Conservation (phyloP, 2,329 filamentous ascomycete genomes). For the Fusarium palustre region DNA sequence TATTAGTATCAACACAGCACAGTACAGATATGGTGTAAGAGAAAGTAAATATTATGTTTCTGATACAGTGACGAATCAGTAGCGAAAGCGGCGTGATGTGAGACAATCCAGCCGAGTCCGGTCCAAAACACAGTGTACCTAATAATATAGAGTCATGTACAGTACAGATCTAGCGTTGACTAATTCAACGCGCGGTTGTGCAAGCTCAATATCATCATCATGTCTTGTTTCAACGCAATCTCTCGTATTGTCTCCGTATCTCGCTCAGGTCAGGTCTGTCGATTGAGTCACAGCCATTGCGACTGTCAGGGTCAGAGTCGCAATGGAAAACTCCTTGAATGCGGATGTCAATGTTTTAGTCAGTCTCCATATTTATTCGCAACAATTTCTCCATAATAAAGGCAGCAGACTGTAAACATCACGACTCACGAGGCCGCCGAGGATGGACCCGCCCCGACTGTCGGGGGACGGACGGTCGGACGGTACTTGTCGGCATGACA, state of each 20-base stretch:
- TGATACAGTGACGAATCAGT: conserved; percentile 18
- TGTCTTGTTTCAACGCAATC: not conserved
- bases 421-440: conserved; percentile 14
- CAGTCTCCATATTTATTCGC: conserved; percentile 20
- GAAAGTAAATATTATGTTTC: conserved; percentile 36
- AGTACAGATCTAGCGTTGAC: not conserved
- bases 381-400: conserved; percentile 16
- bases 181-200: not conserved
- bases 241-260: conserved; percentile 27
- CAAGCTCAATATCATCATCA: not conserved
- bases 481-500: conserved; percentile 14
- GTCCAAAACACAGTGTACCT: not conserved
- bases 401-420: conserved; percentile 29
- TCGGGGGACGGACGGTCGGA: conserved; percentile 5
- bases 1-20: not conserved
- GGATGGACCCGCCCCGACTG: conserved; percentile 23
- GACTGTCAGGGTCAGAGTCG: not conserved
- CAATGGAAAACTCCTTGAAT: conserved; percentile 9
- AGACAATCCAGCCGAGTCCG: conserved; percentile 22
- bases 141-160: not conserved
- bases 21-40: conserved; percentile 2
- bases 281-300: conserved; percentile 24
- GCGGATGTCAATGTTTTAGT: conserved; percentile 15
- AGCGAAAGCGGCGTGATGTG: conserved; percentile 15
- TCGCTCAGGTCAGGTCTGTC: conserved; percentile 5